Base-by-base conservation (phyloP, 495 filamentous ascomycete species). In the Arthonia radiata region DNA sequence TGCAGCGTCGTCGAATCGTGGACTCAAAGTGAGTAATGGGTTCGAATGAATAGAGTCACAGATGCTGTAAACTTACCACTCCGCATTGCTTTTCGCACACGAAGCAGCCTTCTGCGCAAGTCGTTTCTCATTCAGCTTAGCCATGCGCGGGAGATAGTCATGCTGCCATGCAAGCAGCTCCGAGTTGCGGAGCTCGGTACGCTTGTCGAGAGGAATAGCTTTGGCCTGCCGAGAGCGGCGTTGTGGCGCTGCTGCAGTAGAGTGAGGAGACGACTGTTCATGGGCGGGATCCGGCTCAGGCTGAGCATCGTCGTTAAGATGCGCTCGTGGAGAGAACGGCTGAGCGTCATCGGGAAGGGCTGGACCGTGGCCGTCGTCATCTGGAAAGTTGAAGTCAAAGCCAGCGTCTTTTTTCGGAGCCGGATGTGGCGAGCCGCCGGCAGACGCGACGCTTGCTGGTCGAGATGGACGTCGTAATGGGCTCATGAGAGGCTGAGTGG, bases 91-190 rank as follows among this genome's bases (percentile, higher is more conserved):
- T 29, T 47, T 48, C 2, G 46, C 49, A 31, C 38, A 34, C 1
- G 19, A 18, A 13, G 32, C 16, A 13, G 37, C 33, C 14, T 33
- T 32, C 13, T 55, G 41, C 0, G 40, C 41, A 4, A 38, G 32
- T 4, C 42, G 25, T 30, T 48, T 59, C 26, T 50, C 46, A 8
- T 46, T 32, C 10, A 38, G 28, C 31, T 62, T 71, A 9, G 48
- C 52, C 53, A 63, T 68, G 24, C 62, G 62, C 1, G 38, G 28
- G 18, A 62, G 25, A 29, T 80, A 81, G 16, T 67, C 44, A 0
- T 53, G 37, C 29, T 61, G 59, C 65, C 67, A 71, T n/a, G 48
- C 34, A 6, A 52, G 58, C 10, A 78, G 40, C 8, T 61, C 57
- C 6, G 41, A 38, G 31, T 62, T 65, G 25, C 57, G 54, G 13